A percentile compares a stretch with the other conserved stretches of the same genome.
Evolutionary conservation across 1,139 yeast genomes (phyloP).

Genomic region (Saccharomyces hybrid): DNA sequence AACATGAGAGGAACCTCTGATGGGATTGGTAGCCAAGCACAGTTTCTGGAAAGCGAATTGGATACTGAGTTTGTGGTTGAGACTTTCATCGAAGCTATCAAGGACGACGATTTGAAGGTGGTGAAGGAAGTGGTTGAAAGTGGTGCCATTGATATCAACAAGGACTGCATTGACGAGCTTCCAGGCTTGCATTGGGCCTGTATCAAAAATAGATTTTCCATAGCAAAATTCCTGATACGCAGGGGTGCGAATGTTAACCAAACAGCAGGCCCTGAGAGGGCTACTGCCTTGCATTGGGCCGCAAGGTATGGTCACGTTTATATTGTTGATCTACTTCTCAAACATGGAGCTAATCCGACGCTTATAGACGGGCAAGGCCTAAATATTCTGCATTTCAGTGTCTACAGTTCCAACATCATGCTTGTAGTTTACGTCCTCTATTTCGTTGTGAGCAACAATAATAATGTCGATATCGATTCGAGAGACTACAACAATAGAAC

Average conservation of each 20-base stretch:
- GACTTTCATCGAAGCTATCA: constrained; percentile 32
- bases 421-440: constrained; percentile 62
- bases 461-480: constrained; percentile 8
- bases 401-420: constrained; percentile 80
- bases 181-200: constrained; percentile 93
- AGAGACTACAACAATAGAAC: constrained; percentile 45
- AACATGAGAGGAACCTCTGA: background rate
- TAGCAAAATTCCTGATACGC: constrained; percentile 56
- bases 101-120: constrained; percentile 40
- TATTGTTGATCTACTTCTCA: constrained; percentile 61
- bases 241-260: constrained; percentile 57
- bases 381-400: constrained; percentile 72
- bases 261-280: constrained; percentile 59
- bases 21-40: background rate
- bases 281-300: constrained; percentile 93
- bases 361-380: constrained; percentile 67
- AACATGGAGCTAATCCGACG: constrained; percentile 60
- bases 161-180: constrained; percentile 48
- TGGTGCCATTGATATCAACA: constrained; percentile 32
- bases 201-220: constrained; percentile 60
- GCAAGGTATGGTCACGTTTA: constrained; percentile 77
- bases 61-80: background rate
- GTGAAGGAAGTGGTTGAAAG: constrained; percentile 38
- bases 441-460: constrained; percentile 26
- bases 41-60: background rate